Conservation (phyloP, 176 grass and related monocot species). For the Eragrostis curvula region DNA sequence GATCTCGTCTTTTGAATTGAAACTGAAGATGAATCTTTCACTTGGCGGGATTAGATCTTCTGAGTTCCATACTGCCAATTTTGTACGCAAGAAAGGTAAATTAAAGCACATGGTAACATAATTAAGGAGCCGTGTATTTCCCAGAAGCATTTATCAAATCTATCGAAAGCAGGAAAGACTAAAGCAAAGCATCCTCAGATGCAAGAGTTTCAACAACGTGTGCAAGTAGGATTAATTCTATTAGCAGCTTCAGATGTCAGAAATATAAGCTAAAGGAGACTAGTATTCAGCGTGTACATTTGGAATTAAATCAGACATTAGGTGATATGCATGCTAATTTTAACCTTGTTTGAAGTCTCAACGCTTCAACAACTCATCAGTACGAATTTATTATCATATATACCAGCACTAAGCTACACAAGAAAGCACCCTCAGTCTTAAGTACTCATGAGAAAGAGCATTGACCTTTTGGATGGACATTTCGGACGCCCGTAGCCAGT, state of each 20-base stretch:
- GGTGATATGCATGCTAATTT: not conserved
- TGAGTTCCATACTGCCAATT: constrained; percentile 70
- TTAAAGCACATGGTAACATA: constrained; percentile 5
- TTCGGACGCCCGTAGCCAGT: not conserved
- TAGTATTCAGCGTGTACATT: not conserved
- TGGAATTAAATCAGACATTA: constrained; percentile 22
- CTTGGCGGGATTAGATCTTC: constrained; percentile 86
- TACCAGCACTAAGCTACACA: not conserved
- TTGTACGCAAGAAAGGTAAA: constrained; percentile 1
- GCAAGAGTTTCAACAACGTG: not conserved
- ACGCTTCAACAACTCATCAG: not conserved
- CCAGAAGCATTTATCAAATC: not conserved
- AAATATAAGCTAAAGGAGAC: not conserved
- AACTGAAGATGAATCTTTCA: constrained; percentile 83
- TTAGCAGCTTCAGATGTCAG: not conserved
- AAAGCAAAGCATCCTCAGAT: not conserved
- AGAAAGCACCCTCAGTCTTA: not conserved
- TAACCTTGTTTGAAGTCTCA: not conserved
- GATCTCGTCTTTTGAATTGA: constrained; percentile 84
- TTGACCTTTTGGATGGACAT: not conserved
- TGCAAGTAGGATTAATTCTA: not conserved
- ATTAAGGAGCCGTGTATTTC: not conserved
- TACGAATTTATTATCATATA: constrained; percentile 8
- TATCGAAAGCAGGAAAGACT: constrained; percentile 3
- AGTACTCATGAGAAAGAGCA: not conserved